Percentiles rank a stretch among this genome's conserved stretches.
These are phyloP conservation scores for Jacaranda copaia DNA, from an alignment of 257 asterid species.

Conservation along the genomic window DNA sequence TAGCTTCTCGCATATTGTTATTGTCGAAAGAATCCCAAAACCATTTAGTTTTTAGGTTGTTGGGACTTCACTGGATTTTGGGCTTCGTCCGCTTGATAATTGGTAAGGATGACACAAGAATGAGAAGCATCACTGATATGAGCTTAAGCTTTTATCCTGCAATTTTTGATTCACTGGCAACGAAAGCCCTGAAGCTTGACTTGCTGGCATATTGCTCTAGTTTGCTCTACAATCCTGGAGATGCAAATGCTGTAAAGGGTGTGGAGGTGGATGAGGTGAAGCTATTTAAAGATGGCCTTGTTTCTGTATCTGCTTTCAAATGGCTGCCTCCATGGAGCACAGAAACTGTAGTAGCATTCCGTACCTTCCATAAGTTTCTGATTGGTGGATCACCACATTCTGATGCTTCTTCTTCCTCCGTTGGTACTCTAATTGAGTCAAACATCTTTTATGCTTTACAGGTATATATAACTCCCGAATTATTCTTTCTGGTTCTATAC, in stretches of 20 bases:
- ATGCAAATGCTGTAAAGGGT: conserved; percentile 45
- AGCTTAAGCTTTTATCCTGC: conserved; percentile 76
- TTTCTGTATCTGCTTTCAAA: conserved; percentile 85
- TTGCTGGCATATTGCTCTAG: conserved; percentile 73
- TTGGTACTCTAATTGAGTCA: conserved; percentile 52
- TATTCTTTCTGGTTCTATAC: conserved; percentile 27
- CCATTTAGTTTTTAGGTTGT: conserved; percentile 67
- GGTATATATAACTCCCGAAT: conserved; percentile 49
- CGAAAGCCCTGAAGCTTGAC: conserved; percentile 91
- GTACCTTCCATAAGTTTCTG: conserved; percentile 80
- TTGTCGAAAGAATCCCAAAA: conserved; percentile 76
- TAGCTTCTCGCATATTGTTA: conserved; percentile 66
- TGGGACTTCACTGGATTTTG: conserved; percentile 86
- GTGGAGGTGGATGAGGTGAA: conserved; percentile 57
- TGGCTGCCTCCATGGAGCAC: conserved; percentile 97
- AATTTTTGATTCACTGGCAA: conserved; percentile 80
- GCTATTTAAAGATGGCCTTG: conserved; percentile 80
- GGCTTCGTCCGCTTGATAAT: conserved; percentile 64
- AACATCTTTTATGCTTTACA: conserved; percentile 60
- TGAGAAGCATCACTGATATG: conserved; percentile 63
- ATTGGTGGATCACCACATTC: conserved; percentile 72
- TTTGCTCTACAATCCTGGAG: conserved; percentile 49
- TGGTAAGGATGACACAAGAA: conserved; percentile 56
- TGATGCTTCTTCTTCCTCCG: conserved; percentile 47
- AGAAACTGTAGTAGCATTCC: conserved; percentile 93